phyloP scores from a whole-genome alignment of 2,329 filamentous ascomycete species.

The Aspergillus brunneoviolaceus region DNA sequence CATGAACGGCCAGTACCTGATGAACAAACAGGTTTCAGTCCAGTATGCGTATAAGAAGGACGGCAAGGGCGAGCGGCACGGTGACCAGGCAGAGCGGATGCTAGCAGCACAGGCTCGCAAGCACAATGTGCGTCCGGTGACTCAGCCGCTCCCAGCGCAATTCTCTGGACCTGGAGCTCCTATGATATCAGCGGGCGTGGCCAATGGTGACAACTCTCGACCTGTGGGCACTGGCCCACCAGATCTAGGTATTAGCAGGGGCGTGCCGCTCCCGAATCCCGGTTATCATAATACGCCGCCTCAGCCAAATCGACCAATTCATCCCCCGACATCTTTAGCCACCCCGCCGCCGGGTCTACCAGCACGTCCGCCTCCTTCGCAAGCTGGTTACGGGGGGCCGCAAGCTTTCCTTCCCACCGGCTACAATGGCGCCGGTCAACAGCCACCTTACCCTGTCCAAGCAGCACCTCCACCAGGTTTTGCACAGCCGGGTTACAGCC shows the following conservation, averaged over 20 bases:
- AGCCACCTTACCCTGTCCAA: conserved; percentile 33
- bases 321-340: conserved; percentile 52
- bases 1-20: conserved; percentile 94
- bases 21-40: conserved; percentile 94
- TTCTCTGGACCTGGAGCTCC: conserved; percentile 57
- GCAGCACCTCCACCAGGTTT: conserved; percentile 53
- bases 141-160: conserved; percentile 71
- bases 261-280: conserved; percentile 40
- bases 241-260: conserved; percentile 42
- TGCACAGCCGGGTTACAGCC: conserved; percentile 50
- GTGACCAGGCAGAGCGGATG: conserved; percentile 88
- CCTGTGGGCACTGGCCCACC: conserved; percentile 32
- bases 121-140: conserved; percentile 83
- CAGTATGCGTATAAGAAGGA: conserved; percentile 99
- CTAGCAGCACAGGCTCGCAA: conserved; percentile 90
- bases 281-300: conserved; percentile 45
- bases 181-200: conserved; percentile 46
- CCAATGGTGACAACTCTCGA: conserved; percentile 42
- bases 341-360: conserved; percentile 57
- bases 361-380: conserved; percentile 67
- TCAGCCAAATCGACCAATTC: conserved; percentile 53
- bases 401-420: conserved; percentile 42
- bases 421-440: conserved; percentile 36
- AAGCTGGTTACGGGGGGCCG: conserved; percentile 66
- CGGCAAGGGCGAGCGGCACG: conserved; percentile 93